phyloP scores from a whole-genome alignment of 495 filamentous ascomycete species.

The Penicillium manginii region DNA sequence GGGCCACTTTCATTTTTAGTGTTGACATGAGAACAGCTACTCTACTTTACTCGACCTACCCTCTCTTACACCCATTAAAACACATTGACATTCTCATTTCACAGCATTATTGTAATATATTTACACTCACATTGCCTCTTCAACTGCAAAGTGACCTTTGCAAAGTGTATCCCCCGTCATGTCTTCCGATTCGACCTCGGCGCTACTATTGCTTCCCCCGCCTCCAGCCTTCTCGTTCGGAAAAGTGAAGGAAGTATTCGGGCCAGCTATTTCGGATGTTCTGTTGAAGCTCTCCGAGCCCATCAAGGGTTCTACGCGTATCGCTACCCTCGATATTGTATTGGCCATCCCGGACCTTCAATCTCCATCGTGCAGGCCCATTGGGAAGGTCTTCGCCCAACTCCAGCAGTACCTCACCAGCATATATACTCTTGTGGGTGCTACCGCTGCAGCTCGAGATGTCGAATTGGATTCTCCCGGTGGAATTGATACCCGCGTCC shows the following conservation, averaged over 20 bases:
- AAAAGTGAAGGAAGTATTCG: conserved; percentile 46
- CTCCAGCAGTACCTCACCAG: conserved; percentile 73
- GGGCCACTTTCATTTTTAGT: no score
- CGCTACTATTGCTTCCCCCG: conserved; percentile 52
- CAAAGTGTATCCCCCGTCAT: conserved; percentile 15
- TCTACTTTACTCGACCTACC: no score
- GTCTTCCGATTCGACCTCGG: conserved; percentile 27
- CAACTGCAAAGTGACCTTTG: neutral
- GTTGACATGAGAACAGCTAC: no score
- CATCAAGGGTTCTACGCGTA: conserved; percentile 32
- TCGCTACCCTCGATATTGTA: conserved; percentile 49
- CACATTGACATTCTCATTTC: no score
- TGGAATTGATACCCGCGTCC: conserved; percentile 76
- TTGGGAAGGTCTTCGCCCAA: conserved; percentile 59
- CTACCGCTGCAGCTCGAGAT: conserved; percentile 63
- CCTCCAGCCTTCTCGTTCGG: conserved; percentile 45
- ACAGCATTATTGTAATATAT: no score
- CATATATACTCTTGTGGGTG: conserved; percentile 76
- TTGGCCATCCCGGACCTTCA: conserved; percentile 45
- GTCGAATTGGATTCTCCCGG: conserved; percentile 67
- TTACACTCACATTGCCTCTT: neutral
- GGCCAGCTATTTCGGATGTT: conserved; percentile 38
- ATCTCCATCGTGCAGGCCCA: conserved; percentile 43
- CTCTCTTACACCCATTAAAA: no score
- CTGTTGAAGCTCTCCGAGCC: conserved; percentile 32